phyloP scores from a whole-genome alignment of 2,329 filamentous ascomycete genomes.

The Thielaviopsis euricoi region DNA sequence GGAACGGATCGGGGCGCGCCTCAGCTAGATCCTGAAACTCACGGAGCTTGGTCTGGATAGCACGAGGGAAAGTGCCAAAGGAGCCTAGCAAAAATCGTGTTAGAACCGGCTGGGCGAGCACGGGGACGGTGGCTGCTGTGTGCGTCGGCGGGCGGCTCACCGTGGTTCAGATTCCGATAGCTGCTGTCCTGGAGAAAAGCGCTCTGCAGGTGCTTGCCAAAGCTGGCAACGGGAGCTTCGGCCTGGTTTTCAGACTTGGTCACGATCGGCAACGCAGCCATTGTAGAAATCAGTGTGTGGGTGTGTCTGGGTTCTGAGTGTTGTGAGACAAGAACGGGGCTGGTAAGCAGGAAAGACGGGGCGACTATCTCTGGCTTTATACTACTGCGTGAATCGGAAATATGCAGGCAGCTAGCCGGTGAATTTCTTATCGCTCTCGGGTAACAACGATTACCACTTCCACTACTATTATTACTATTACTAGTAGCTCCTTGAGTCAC shows the following conservation, averaged over 20 bases:
- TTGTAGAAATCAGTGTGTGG: background rate
- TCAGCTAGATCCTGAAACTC: slow-evolving; percentile 53
- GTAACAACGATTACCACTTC: background rate
- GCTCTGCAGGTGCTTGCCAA: slow-evolving; percentile 6
- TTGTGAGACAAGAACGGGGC: background rate
- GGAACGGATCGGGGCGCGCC: slow-evolving; percentile 55
- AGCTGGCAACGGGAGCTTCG: slow-evolving; percentile 2
- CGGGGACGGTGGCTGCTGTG: too few species aligned
- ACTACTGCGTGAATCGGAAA: background rate
- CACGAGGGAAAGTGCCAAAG: slow-evolving; percentile 57
- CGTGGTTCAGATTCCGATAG: slow-evolving; percentile 67
- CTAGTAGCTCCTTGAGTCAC: background rate
- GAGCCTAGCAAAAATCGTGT: slow-evolving; percentile 36
- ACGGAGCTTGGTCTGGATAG: slow-evolving; percentile 41
- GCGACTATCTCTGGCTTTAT: background rate
- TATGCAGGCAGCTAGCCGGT: background rate
- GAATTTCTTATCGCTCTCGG: background rate
- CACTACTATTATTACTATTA: background rate
- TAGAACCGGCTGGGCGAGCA: too few species aligned
- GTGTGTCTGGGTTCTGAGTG: background rate
- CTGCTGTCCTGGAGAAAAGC: slow-evolving; percentile 15
- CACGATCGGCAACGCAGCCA: background rate
- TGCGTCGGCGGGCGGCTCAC: slow-evolving; percentile 30
- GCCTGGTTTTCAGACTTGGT: background rate
- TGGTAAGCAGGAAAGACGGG: background rate